These are phyloP conservation scores for Cichorium intybus DNA, from an alignment of 140 eudicot genomes.

Conservation along the genomic window DNA sequence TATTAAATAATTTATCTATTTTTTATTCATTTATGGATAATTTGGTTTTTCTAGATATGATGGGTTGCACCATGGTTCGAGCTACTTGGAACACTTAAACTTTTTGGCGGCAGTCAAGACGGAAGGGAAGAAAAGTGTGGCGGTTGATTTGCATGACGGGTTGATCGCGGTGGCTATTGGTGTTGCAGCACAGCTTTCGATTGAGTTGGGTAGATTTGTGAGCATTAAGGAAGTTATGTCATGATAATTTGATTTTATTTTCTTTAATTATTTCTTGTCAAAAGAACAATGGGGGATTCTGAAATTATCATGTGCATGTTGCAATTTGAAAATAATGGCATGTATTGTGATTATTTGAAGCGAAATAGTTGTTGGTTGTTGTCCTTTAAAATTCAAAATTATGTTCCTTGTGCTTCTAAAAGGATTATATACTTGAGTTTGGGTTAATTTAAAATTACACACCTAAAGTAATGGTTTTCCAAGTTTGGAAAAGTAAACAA, in stretches of 20 bases:
- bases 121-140: conserved; percentile 55
- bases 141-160: conserved; percentile 82
- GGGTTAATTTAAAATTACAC: too few species aligned
- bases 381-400: neutral
- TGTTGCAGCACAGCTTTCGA: conserved; percentile 93
- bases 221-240: conserved; percentile 71
- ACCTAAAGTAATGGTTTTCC: too few species aligned
- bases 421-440: too few species aligned
- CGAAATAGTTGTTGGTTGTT: neutral
- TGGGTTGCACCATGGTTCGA: conserved; percentile 98
- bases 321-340: neutral
- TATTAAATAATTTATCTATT: neutral
- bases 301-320: conserved; percentile 13
- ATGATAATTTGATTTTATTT: neutral
- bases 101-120: conserved; percentile 67
- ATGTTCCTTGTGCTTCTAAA: neutral
- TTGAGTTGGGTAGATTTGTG: conserved; percentile 83
- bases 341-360: conserved; percentile 10
- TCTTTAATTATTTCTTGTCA: neutral
- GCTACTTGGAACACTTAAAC: conserved; percentile 85
- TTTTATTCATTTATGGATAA: neutral
- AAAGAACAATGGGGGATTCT: conserved; percentile 4
- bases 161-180: conserved; percentile 92
- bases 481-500: too few species aligned
- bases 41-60: conserved; percentile 55